phyloP scores from a whole-genome alignment of 2,329 filamentous ascomycete species.

The Fusarium redolens region DNA sequence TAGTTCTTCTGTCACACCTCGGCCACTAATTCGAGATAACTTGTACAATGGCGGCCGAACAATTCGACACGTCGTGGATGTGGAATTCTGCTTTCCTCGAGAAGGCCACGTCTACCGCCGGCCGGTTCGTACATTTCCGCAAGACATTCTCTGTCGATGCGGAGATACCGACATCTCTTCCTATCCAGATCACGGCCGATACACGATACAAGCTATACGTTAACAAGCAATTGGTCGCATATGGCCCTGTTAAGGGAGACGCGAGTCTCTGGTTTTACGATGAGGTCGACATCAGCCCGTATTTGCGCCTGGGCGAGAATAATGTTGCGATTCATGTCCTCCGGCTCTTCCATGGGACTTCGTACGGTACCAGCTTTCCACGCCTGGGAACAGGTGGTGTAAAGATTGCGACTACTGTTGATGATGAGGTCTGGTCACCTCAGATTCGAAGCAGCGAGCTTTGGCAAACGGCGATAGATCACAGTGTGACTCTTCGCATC shows the following conservation, averaged over 20 bases:
- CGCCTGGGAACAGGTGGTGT: background rate
- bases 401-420: fast-evolving
- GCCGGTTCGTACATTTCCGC: background rate
- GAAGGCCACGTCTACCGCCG: background rate
- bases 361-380: background rate
- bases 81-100: background rate
- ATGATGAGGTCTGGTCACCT: background rate
- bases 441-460: background rate
- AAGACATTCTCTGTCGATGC: background rate
- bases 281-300: background rate
- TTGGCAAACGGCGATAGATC: background rate
- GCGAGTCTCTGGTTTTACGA: background rate
- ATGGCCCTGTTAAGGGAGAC: slow-evolving; percentile 1
- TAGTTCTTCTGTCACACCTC: background rate
- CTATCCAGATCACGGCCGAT: background rate
- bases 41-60: background rate
- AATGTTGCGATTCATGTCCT: background rate
- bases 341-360: background rate
- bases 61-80: slow-evolving; percentile 6
- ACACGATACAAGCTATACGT: background rate
- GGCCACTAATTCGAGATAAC: background rate
- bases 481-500: background rate
- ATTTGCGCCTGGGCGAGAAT: background rate
- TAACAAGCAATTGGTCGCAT: fast-evolving
- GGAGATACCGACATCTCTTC: background rate